A percentile compares a stretch with the other conserved stretches of the same genome.
Conservation (phyloP, 2,329 filamentous ascomycete genomes). For the Trichothecium sympodiale region DNA sequence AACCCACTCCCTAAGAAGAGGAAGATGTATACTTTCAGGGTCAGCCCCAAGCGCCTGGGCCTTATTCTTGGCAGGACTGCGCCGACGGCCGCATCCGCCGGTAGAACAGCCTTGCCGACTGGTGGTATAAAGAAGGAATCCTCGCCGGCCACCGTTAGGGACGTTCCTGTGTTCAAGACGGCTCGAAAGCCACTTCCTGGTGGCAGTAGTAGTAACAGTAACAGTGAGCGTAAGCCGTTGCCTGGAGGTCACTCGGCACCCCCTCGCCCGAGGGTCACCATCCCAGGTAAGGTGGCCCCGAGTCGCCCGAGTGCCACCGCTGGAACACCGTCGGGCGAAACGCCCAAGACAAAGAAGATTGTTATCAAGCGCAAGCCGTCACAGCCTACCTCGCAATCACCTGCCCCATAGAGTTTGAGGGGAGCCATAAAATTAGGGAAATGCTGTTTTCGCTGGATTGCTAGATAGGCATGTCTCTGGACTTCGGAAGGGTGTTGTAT, state of each 20-base stretch:
- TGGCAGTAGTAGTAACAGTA: no score
- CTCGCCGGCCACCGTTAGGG: constrained; percentile 12
- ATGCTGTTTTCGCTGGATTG: no score
- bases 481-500: no score
- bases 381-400: no score
- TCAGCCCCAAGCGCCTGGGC: constrained; percentile 22
- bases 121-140: constrained; percentile 14
- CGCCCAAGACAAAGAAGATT: no score
- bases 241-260: constrained; percentile 2
- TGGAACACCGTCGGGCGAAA: no score
- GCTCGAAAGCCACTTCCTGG: constrained; percentile 21
- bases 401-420: no score
- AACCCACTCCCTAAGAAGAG: constrained; percentile 15
- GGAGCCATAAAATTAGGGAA: no score
- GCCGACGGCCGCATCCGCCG: constrained; percentile 9
- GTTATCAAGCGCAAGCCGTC: no score
- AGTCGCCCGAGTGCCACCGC: no score
- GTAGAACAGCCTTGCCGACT: constrained; percentile 22
- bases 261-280: constrained; percentile 1
- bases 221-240: constrained; percentile 5
- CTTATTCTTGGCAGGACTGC: constrained; percentile 18
- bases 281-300: background rate
- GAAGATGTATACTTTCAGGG: constrained; percentile 25
- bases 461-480: no score
- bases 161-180: constrained; percentile 19